Conservation (phyloP, 345 rosid species). For the Aquilaria sinensis region DNA sequence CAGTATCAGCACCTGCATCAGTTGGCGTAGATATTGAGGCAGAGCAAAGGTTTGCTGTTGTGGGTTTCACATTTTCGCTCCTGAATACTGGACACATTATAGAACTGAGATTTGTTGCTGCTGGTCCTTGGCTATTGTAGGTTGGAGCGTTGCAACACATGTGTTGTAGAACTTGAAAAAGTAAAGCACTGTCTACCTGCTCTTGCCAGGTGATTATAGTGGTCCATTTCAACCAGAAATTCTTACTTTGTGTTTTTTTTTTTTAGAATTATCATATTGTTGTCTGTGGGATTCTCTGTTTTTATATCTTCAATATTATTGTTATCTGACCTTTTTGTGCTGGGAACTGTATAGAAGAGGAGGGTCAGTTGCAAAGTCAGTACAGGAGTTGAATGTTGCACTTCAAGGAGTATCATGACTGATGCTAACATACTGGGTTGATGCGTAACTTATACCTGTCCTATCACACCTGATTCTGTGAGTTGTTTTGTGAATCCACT, state of each 20-base stretch:
- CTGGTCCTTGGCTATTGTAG: slow-evolving; percentile 23
- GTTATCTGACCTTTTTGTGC: slow-evolving; percentile 5
- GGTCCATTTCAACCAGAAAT: neutral
- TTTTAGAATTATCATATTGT: neutral
- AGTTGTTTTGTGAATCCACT: slow-evolving; percentile 5
- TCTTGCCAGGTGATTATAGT: slow-evolving; percentile 40
- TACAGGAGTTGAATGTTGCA: slow-evolving; percentile 78
- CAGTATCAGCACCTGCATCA: slow-evolving; percentile 69
- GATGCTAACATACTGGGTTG: slow-evolving; percentile 9
- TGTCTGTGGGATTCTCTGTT: slow-evolving; percentile 1
- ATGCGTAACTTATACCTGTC: slow-evolving; percentile 13
- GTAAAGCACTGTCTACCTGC: slow-evolving; percentile 57
- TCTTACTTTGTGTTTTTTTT: neutral
- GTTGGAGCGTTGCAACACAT: slow-evolving; percentile 75
- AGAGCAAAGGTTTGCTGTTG: slow-evolving; percentile 65
- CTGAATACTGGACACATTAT: neutral
- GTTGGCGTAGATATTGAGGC: slow-evolving; percentile 99
- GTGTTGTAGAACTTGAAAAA: slow-evolving; percentile 89
- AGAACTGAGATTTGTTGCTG: slow-evolving; percentile 4
- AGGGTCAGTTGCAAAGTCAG: slow-evolving; percentile 81
- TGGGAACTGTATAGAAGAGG: slow-evolving; percentile 52
- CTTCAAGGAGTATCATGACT: slow-evolving; percentile 64
- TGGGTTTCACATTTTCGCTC: neutral
- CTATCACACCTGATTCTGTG: slow-evolving; percentile 4
- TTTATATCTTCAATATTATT: neutral